These are phyloP conservation scores for Tremella yokohamensis DNA, from an alignment of 768 basidiomycete species.

Conservation along the genomic window DNA sequence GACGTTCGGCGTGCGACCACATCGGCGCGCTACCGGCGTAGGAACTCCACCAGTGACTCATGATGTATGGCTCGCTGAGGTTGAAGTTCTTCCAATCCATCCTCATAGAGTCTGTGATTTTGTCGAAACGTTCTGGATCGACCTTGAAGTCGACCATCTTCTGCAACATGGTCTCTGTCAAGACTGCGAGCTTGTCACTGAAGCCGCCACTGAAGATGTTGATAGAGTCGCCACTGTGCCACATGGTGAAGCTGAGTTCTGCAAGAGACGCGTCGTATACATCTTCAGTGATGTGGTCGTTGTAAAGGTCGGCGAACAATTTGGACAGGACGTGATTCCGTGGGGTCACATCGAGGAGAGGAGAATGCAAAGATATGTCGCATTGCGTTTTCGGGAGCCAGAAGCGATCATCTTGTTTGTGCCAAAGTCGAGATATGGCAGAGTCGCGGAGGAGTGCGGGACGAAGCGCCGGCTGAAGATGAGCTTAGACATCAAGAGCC, in stretches of 20 bases:
- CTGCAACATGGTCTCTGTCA: constrained; percentile 69
- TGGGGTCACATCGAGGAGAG: constrained; percentile 56
- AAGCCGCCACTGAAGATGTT: constrained; percentile 61
- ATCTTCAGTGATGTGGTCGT: constrained; percentile 83
- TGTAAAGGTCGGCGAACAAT: constrained; percentile 81
- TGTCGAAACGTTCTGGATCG: constrained; percentile 66
- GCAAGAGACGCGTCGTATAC: constrained; percentile 90
- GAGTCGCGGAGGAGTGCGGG: constrained; percentile 75
- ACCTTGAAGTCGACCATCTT: constrained; percentile 65
- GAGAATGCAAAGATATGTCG: constrained; percentile 57
- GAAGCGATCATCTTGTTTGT: constrained; percentile 96
- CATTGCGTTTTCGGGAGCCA: constrained; percentile 84
- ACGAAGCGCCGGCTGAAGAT: constrained; percentile 59
- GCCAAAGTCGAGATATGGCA: constrained; percentile 72
- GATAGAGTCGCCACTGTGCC: constrained; percentile 64
- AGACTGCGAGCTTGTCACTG: constrained; percentile 78
- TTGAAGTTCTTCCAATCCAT: constrained; percentile 77
- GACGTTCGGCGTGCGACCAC: constrained; percentile 73
- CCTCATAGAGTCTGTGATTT: constrained; percentile 79
- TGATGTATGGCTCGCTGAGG: constrained; percentile 77
- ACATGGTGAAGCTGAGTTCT: constrained; percentile 71
- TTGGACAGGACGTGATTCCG: constrained; percentile 70
- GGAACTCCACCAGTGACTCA: constrained; percentile 63
- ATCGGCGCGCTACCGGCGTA: constrained; percentile 62
- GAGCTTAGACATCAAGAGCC: constrained; percentile 9